Conservation (phyloP, 352 stramenopile genomes). For the Pythium plurisporium region DNA sequence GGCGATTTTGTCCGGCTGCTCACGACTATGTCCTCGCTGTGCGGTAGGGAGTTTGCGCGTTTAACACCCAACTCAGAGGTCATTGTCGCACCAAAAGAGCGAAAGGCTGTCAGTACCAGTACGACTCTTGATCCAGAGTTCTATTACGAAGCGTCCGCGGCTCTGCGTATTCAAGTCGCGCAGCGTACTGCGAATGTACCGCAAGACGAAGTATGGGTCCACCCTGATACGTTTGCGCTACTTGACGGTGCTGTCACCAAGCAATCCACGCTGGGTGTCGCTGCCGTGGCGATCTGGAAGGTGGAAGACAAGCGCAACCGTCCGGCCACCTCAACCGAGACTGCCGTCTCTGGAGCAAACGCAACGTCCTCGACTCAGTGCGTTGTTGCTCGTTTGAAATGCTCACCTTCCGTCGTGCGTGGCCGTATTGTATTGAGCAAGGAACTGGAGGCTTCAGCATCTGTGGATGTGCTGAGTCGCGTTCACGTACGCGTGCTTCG, state of each 20-base stretch:
- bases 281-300: slow-evolving; percentile 18
- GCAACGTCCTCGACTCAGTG: not conserved
- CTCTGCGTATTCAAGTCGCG: slow-evolving; percentile 43
- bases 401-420: slow-evolving; percentile 27
- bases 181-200: not conserved
- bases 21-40: too few species aligned
- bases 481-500: slow-evolving; percentile 53
- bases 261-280: not conserved
- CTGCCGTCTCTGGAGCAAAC: not conserved
- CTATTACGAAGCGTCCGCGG: slow-evolving; percentile 53
- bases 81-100: slow-evolving; percentile 73
- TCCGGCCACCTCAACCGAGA: not conserved
- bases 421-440: slow-evolving; percentile 37
- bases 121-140: slow-evolving; percentile 41
- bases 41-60: slow-evolving; percentile 69
- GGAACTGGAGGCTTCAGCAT: slow-evolving; percentile 16
- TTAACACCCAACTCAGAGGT: slow-evolving; percentile 69
- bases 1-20: too few species aligned
- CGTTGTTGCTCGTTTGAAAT: slow-evolving; percentile 29
- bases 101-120: slow-evolving; percentile 25
- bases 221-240: slow-evolving; percentile 51
- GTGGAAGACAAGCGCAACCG: not conserved
- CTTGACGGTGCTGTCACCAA: slow-evolving; percentile 51
- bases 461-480: slow-evolving; percentile 5
- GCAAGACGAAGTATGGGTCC: slow-evolving; percentile 60